Evolutionary conservation across 2,329 filamentous ascomycete genomes (phyloP).

Genomic region (Triangularia setosa): DNA sequence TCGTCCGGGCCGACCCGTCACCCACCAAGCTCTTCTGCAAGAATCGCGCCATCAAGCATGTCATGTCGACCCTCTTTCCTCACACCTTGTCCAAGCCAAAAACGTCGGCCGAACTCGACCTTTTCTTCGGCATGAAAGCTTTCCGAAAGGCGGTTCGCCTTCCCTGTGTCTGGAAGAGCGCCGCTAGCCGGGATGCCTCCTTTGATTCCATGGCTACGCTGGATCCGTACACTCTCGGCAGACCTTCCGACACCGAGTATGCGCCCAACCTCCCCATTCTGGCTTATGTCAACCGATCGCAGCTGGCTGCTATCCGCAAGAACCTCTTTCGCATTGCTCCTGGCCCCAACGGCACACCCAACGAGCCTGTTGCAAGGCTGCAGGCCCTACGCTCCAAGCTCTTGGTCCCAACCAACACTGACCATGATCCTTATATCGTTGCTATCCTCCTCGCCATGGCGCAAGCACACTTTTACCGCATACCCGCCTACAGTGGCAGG

Average conservation of each 20-base stretch:
- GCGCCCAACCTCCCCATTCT: slow-evolving; percentile 34
- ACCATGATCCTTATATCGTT: slow-evolving; percentile 51
- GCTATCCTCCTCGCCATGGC: slow-evolving; percentile 55
- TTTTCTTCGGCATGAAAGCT: slow-evolving; percentile 46
- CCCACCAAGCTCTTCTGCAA: slow-evolving; percentile 31
- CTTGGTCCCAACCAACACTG: slow-evolving; percentile 44
- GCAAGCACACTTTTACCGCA: slow-evolving; percentile 49
- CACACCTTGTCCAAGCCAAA: slow-evolving; percentile 30
- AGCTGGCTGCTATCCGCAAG: slow-evolving; percentile 43
- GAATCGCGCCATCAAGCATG: slow-evolving; percentile 39
- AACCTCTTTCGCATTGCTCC: slow-evolving; percentile 45
- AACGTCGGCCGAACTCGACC: slow-evolving; percentile 39
- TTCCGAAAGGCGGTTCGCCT: slow-evolving; percentile 45
- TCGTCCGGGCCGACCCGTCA: slow-evolving; percentile 33
- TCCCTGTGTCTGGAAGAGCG: slow-evolving; percentile 46
- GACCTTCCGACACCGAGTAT: slow-evolving; percentile 26
- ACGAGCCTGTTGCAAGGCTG: slow-evolving; percentile 46
- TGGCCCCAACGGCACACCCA: slow-evolving; percentile 39
- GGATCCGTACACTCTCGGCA: slow-evolving; percentile 18
- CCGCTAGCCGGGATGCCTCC: slow-evolving; percentile 26
- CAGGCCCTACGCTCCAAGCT: slow-evolving; percentile 45
- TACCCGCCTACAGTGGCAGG: slow-evolving; percentile 28
- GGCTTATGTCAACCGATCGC: slow-evolving; percentile 46
- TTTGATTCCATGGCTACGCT: slow-evolving; percentile 28
- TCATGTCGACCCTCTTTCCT: slow-evolving; percentile 45